Evolutionary conservation across 1,284 basidiomycete species (phyloP).

Genomic region (Ceratobasidium sp.): DNA sequence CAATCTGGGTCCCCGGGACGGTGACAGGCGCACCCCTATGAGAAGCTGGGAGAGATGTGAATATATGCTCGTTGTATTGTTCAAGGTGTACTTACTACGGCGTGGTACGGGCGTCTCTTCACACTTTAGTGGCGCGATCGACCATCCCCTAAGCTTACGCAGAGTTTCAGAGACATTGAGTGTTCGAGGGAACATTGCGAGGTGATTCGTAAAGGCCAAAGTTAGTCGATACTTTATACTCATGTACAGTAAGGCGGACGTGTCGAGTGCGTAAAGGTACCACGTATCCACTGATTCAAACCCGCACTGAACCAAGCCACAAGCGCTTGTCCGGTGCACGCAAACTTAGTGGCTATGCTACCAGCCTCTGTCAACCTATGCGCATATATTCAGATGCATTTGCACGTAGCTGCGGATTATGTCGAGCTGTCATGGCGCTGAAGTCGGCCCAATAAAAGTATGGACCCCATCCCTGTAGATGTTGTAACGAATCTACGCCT

Average conservation of each 20-base stretch:
- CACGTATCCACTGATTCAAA: neutral
- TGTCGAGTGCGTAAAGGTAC: neutral
- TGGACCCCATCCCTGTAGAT: no score
- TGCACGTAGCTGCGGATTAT: neutral
- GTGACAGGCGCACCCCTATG: neutral
- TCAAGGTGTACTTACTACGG: neutral
- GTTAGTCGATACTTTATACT: neutral
- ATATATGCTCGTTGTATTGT: neutral
- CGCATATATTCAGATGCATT: neutral
- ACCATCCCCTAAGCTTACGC: conserved; percentile 6
- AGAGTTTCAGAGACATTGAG: neutral
- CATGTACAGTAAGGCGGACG: neutral
- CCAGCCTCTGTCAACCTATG: neutral
- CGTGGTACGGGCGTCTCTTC: no score
- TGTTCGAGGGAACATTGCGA: neutral
- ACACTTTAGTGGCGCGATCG: neutral
- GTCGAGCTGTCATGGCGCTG: neutral
- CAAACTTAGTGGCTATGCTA: neutral
- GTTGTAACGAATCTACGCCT: no score
- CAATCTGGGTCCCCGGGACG: neutral
- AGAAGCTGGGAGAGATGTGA: neutral
- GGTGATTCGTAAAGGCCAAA: neutral
- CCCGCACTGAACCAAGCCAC: neutral
- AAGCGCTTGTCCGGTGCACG: neutral
- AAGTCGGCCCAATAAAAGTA: no score